phyloP scores from a whole-genome alignment of 1,284 basidiomycete species.

The Wallemia mellicola region DNA sequence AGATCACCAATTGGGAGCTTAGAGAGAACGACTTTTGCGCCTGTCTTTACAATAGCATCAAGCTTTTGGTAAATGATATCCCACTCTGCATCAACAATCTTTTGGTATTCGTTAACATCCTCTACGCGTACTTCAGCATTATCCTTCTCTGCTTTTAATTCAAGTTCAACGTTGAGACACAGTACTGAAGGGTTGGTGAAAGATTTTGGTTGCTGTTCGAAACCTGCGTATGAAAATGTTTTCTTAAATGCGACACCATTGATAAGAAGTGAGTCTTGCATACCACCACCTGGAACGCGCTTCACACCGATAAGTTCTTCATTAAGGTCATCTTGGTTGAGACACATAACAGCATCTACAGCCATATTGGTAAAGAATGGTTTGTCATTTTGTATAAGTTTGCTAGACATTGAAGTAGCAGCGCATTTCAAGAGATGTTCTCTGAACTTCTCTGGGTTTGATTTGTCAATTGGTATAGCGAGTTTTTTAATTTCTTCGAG shows the following conservation, averaged over 20 bases:
- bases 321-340: constrained; percentile 81
- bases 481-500: constrained; percentile 63
- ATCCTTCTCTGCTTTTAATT: constrained; percentile 97
- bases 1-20: constrained; percentile 96
- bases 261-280: constrained; percentile 78
- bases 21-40: constrained; percentile 88
- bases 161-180: constrained; percentile 90
- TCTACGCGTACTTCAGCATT: constrained; percentile 96
- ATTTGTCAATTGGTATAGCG: constrained; percentile 69
- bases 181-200: constrained; percentile 71
- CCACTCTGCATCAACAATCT: constrained; percentile 98
- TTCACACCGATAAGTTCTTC: constrained; percentile 94
- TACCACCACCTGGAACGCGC: constrained; percentile 93
- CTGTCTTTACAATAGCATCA: constrained; percentile 81
- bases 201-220: constrained; percentile 91
- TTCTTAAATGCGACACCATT: constrained; percentile 94
- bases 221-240: constrained; percentile 96
- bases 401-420: constrained; percentile 96
- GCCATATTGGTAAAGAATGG: constrained; percentile 99
- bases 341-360: constrained; percentile 72
- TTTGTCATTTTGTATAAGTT: constrained; percentile 94
- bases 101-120: constrained; percentile 77
- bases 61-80: constrained; percentile 96
- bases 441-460: constrained; percentile 68
- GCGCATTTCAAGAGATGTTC: constrained; percentile 87